These are phyloP conservation scores for Elymus sibiricus DNA, from an alignment of 176 grass and related monocot genomes.

Conservation along the genomic window DNA sequence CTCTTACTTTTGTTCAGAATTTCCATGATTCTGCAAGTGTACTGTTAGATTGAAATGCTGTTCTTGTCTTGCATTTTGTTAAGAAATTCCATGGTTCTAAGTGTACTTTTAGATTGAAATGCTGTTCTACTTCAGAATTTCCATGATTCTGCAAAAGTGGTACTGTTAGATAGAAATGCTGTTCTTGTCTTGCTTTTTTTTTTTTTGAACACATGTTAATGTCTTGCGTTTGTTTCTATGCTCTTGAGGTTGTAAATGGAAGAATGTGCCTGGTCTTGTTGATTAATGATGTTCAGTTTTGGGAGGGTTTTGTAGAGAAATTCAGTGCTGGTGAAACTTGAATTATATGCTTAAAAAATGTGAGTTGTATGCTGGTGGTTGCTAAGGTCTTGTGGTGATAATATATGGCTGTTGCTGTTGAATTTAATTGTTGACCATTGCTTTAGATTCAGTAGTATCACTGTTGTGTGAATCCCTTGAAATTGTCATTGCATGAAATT, in stretches of 20 bases:
- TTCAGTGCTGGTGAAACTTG: background rate
- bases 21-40: too few species aligned
- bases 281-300: background rate
- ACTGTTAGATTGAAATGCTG: too few species aligned
- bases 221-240: background rate
- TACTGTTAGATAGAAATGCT: too few species aligned
- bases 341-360: background rate
- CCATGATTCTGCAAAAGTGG: too few species aligned
- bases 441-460: background rate
- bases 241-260: background rate
- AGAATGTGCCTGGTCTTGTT: background rate
- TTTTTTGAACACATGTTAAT: too few species aligned
- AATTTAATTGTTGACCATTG: background rate
- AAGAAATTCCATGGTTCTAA: too few species aligned
- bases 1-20: too few species aligned
- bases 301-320: background rate
- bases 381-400: background rate
- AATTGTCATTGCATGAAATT: too few species aligned
- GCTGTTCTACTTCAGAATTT: too few species aligned
- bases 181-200: too few species aligned
- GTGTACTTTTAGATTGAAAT: too few species aligned
- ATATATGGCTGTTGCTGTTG: background rate
- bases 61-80: too few species aligned
- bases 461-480: background rate
- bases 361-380: background rate